These are phyloP conservation scores for Ilyonectria sp. DNA, from an alignment of 2,329 filamentous ascomycete genomes.

Conservation along the genomic window DNA sequence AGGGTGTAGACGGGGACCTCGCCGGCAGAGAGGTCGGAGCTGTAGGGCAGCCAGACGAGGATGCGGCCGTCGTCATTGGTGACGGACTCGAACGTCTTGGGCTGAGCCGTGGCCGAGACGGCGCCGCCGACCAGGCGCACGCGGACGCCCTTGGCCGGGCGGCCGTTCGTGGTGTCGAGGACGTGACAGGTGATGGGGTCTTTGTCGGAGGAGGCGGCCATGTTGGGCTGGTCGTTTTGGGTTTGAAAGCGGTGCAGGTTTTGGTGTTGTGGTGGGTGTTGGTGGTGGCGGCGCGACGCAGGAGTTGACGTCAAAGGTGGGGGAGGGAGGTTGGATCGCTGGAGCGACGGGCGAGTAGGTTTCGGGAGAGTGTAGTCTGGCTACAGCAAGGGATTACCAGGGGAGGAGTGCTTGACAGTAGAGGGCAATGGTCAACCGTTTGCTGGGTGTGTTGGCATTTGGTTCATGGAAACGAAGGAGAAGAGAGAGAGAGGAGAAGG, in stretches of 20 bases:
- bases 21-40: constrained; percentile 64
- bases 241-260: constrained; percentile 20
- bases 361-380: neutral
- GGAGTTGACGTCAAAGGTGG: constrained; percentile 37
- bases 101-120: constrained; percentile 50
- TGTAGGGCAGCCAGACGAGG: constrained; percentile 76
- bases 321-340: constrained; percentile 23
- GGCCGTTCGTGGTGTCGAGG: constrained; percentile 84
- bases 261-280: constrained; percentile 13
- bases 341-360: neutral
- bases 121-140: constrained; percentile 73
- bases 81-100: constrained; percentile 72
- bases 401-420: neutral
- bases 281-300: constrained; percentile 29
- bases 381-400: neutral
- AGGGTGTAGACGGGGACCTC: constrained; percentile 72
- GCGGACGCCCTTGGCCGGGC: constrained; percentile 75
- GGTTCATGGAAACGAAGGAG: neutral
- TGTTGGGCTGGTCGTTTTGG: constrained; percentile 18
- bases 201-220: constrained; percentile 54
- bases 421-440: neutral
- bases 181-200: constrained; percentile 89
- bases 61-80: constrained; percentile 86
- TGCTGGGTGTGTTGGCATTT: neutral
- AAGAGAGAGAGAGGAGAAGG: neutral